Evolutionary conservation across 495 filamentous ascomycete genomes (phyloP), one percentile per base, ranked within the genome.

Genomic region (Coniosporium apollinis): DNA sequence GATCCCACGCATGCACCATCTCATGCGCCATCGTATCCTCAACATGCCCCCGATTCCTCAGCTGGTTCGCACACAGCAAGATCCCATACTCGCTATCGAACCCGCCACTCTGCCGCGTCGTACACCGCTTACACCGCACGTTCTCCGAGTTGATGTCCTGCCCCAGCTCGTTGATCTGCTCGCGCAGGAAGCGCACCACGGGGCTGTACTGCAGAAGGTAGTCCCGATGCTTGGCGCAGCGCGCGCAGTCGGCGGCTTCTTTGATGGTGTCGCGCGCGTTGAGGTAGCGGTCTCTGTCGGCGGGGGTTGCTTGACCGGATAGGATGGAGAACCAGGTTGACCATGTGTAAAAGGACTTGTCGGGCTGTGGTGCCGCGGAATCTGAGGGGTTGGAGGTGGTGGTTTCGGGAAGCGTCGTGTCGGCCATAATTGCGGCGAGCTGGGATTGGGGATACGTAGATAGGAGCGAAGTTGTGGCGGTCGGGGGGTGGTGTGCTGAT

Each of bases 1-100:
- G 80, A 51, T 97, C 89, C 62, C 82, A 96, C 6, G 85, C 87
- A 61, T 97, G 89, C 36, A 97, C 76, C 78, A 97, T 85, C 62
- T 97, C 89, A 59, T 97, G 89, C 28, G 89, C 79, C 50, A 97
- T 62, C 21, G 83, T 93, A 53, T 97, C 89, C 62, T 97, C 89
- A 43, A 91, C 48, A 48, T 91, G 79, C 1, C 71, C 65, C 30
- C 70, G 63, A 47, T 78, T 70, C 30, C 70, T 59, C 54, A 94
- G 63, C 54, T 81, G 70, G 51, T 97, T 96, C 19, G 91, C 80
- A 53, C 91, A 96, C 3, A 97, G 55, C 50, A 85, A 42, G 33
- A 97, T 94, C 3, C 89, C 89, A 46, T 81, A 77, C 20, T 79
- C 64, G 0, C 80, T 72, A 49, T 75, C 72, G 44, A 94, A 94